phyloP scores from a whole-genome alignment of 345 rosid species.

The Bretschneidera sinensis region DNA sequence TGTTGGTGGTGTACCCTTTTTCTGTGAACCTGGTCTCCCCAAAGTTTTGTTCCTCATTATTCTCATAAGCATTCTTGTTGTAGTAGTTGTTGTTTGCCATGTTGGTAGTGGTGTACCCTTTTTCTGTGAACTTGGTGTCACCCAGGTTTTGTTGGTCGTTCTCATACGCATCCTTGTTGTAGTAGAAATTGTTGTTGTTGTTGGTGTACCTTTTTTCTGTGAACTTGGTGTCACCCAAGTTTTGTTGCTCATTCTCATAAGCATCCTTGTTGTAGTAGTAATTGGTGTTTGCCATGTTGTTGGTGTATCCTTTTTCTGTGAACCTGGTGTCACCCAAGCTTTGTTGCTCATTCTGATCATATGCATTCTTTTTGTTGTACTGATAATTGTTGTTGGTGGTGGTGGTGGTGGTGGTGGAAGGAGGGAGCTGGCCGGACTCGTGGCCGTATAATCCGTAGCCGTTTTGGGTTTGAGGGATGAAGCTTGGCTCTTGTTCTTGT shows the following conservation, averaged over 20 bases:
- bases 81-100: too few relatives aligned
- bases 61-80: slow-evolving; percentile 11
- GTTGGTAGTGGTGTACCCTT: neutral
- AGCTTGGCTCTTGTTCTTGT: slow-evolving; percentile 24
- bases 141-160: neutral
- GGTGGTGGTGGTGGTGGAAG: slow-evolving; percentile 17
- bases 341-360: slow-evolving; percentile 17
- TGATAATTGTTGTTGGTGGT: slow-evolving; percentile 17
- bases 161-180: slow-evolving; percentile 8
- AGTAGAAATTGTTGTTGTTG: neutral
- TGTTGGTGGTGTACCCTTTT: slow-evolving; percentile 14
- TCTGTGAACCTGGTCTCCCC: neutral
- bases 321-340: slow-evolving; percentile 34
- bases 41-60: slow-evolving; percentile 10
- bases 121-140: slow-evolving; percentile 11
- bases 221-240: neutral
- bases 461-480: slow-evolving; percentile 17
- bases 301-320: slow-evolving; percentile 25
- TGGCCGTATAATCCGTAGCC: slow-evolving; percentile 31
- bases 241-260: slow-evolving; percentile 15
- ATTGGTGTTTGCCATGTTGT: slow-evolving; percentile 19
- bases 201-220: neutral
- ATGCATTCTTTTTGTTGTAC: slow-evolving; percentile 9
- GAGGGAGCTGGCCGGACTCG: neutral
- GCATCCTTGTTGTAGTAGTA: slow-evolving; percentile 13